A percentile compares a stretch with the other conserved stretches of the same genome.
Conservation (phyloP, 805 yeast species). For the Candida germanica region DNA sequence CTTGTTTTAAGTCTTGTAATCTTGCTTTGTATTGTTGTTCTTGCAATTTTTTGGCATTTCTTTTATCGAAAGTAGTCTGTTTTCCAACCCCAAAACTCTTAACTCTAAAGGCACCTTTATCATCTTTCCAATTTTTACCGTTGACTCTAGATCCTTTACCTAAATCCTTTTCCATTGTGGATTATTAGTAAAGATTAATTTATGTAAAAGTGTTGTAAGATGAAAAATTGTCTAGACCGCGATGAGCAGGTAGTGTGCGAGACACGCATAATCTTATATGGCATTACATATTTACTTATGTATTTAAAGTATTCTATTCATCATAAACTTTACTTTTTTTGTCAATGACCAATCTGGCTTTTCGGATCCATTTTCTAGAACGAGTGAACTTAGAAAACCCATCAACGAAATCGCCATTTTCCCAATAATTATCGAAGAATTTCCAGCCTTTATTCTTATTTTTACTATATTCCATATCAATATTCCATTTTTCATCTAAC, state of each 20-base stretch:
- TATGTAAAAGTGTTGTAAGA: neutral
- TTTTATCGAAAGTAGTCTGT: conserved; percentile 57
- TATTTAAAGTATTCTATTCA: conserved; percentile 1
- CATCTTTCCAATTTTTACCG: conserved; percentile 72
- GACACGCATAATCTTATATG: neutral
- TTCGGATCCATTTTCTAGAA: conserved; percentile 48
- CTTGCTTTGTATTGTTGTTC: conserved; percentile 67
- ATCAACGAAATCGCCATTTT: conserved; percentile 35
- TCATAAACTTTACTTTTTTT: conserved; percentile 14
- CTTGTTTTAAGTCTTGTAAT: conserved; percentile 71
- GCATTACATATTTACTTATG: too few species aligned
- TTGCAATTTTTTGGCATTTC: conserved; percentile 62
- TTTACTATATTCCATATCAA: conserved; percentile 41
- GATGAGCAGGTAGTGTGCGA: too few species aligned
- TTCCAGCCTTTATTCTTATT: conserved; percentile 50
- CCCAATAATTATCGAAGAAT: conserved; percentile 54
- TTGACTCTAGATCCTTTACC: conserved; percentile 50
- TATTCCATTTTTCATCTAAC: conserved; percentile 51
- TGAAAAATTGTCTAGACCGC: too few species aligned
- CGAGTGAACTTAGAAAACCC: conserved; percentile 52
- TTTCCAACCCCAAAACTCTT: conserved; percentile 55
- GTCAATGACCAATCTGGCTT: conserved; percentile 35
- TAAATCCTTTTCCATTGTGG: conserved; percentile 1
- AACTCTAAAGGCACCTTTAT: conserved; percentile 65
- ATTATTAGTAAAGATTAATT: neutral